These are phyloP conservation scores for Castanopsis chinensis DNA, from an alignment of 306 rosid species.

Conservation along the genomic window DNA sequence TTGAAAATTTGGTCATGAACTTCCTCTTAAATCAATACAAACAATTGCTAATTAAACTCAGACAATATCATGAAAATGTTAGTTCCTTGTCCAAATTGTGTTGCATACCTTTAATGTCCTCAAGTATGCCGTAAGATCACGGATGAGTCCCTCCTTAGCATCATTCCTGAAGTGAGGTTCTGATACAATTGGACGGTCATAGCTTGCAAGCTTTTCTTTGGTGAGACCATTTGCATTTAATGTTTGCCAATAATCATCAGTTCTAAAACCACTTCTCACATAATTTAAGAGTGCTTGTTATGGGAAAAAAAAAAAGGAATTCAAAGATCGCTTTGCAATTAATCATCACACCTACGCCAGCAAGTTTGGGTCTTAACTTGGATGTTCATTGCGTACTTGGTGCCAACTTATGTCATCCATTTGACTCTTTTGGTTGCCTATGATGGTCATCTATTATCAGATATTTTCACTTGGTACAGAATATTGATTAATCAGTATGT, in stretches of 20 bases:
- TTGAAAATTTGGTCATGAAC: not conserved
- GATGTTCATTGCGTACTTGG: not conserved
- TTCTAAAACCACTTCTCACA: constrained; percentile 20
- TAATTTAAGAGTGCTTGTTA: constrained; percentile 36
- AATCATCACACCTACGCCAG: constrained; percentile 5
- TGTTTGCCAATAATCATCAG: constrained; percentile 35
- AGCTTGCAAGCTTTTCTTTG: constrained; percentile 37
- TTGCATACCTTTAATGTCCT: constrained; percentile 27
- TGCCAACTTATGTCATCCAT: not conserved
- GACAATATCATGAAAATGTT: not conserved
- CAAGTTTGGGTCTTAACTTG: not conserved
- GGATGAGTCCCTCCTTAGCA: constrained; percentile 31
- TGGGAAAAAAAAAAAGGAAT: not conserved
- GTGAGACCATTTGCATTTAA: constrained; percentile 34
- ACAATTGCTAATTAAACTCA: not conserved
- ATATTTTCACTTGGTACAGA: not conserved
- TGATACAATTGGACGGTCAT: constrained; percentile 39
- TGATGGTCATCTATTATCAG: not conserved
- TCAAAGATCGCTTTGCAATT: not conserved
- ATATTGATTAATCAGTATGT: not conserved
- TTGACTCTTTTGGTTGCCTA: not conserved
- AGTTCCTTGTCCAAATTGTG: not conserved
- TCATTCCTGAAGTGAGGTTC: constrained; percentile 32
- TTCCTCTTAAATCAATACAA: not conserved
- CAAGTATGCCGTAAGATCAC: constrained; percentile 32